phyloP scores from a whole-genome alignment of 2,329 filamentous ascomycete genomes.

The Cercospora brassicicola region DNA sequence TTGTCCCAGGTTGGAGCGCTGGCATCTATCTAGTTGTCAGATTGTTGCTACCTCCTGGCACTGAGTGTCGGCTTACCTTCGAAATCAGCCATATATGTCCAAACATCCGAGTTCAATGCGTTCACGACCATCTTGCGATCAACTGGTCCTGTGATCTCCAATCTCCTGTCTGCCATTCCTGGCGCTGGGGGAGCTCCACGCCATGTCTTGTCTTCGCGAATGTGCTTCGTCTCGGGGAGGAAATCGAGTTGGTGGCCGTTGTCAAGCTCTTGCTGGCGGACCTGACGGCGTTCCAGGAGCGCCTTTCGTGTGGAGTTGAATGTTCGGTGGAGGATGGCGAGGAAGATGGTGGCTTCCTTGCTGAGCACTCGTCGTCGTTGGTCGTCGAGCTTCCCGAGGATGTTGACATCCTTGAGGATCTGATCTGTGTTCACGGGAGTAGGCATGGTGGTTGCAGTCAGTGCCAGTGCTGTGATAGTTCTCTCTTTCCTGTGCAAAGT shows the following conservation, averaged over 20 bases:
- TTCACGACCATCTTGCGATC: conserved; percentile 99
- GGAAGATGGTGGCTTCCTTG: conserved; percentile 84
- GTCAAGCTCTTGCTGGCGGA: conserved; percentile 90
- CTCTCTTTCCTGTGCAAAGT: background rate
- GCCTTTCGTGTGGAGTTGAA: conserved; percentile 88
- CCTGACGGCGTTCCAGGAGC: conserved; percentile 80
- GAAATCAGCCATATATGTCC: conserved; percentile 99
- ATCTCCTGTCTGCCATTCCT: conserved; percentile 85
- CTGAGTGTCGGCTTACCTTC: conserved; percentile 65
- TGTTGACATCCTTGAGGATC: conserved; percentile 82
- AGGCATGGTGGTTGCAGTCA: conserved; percentile 24
- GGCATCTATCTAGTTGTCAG: conserved; percentile 63
- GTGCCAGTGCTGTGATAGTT: background rate
- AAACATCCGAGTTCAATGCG: conserved; percentile 91
- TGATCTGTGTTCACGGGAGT: conserved; percentile 52
- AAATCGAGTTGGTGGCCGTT: conserved; percentile 87
- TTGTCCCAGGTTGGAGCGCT: conserved; percentile 97
- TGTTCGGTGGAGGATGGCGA: conserved; percentile 89
- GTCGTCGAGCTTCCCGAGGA: conserved; percentile 77
- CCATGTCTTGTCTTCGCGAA: conserved; percentile 93
- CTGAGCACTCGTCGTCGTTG: conserved; percentile 87
- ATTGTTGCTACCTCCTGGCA: background rate
- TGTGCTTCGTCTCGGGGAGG: conserved; percentile 90
- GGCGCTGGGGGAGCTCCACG: conserved; percentile 88
- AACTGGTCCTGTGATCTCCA: conserved; percentile 96